Conservation (phyloP, 441 rosid species). For the Mallotus japonicus region DNA sequence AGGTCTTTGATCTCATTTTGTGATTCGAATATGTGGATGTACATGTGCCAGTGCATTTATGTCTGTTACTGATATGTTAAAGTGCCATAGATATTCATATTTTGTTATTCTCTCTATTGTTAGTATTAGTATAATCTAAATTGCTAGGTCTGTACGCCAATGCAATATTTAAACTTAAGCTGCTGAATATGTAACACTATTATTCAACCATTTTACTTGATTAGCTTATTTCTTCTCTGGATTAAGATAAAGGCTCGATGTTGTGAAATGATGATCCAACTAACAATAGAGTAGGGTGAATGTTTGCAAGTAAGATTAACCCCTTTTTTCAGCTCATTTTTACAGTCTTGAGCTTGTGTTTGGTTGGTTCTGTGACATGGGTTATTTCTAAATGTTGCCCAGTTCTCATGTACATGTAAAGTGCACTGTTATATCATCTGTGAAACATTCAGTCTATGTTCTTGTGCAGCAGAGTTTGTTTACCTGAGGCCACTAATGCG, state of each 20-base stretch:
- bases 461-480: neutral
- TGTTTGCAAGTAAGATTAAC: too few relatives aligned
- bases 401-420: neutral
- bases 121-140: neutral
- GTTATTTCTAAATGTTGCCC: neutral
- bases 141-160: neutral
- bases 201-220: neutral
- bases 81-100: neutral
- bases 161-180: neutral
- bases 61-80: neutral
- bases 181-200: neutral
- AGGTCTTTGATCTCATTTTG: slow-evolving; percentile 19
- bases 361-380: neutral
- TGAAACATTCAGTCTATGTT: neutral
- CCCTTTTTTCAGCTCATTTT: too few relatives aligned
- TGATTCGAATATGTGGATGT: neutral
- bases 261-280: too few relatives aligned
- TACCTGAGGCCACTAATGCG: neutral
- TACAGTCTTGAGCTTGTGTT: neutral
- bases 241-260: too few relatives aligned
- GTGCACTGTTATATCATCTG: too few relatives aligned
- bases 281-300: too few relatives aligned
- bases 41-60: neutral
- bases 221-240: too few relatives aligned
- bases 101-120: too few relatives aligned